These are phyloP conservation scores for Clarkia xantiana DNA, from an alignment of 345 rosid species.

Conservation along the genomic window DNA sequence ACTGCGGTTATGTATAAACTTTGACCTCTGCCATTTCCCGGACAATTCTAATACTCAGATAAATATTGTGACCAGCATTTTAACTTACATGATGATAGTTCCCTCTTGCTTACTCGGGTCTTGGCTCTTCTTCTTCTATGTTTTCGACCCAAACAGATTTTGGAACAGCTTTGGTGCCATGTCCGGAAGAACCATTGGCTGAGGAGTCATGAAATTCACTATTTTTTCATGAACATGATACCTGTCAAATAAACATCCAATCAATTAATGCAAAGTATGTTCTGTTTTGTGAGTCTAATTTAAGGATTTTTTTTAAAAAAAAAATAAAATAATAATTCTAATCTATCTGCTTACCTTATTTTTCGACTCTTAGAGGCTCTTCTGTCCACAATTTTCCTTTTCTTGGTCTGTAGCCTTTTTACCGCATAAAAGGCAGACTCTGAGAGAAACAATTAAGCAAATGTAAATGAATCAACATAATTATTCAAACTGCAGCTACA, in stretches of 20 bases:
- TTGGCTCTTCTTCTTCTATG: constrained; percentile 8
- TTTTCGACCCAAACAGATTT: constrained; percentile 63
- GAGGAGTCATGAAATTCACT: constrained; percentile 76
- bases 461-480: not conserved
- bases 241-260: constrained; percentile 17
- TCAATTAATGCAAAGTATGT: not conserved
- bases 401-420: constrained; percentile 61
- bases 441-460: constrained; percentile 10
- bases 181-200: constrained; percentile 37
- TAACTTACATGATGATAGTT: no score
- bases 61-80: no score
- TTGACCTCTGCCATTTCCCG: no score
- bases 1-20: no score
- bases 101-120: no score
- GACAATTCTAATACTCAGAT: no score
- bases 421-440: constrained; percentile 61
- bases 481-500: not conserved
- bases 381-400: constrained; percentile 74
- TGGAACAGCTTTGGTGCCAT: constrained; percentile 69
- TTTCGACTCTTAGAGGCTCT: constrained; percentile 85
- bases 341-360: constrained; percentile 35
- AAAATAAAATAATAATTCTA: not conserved
- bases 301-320: not conserved
- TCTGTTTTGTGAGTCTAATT: not conserved
- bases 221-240: constrained; percentile 71